Evolutionary conservation across 108 stramenopile species (phyloP), one percentile per base, ranked within the genome.

Genomic region (Cylindrotheca fusiformis): DNA sequence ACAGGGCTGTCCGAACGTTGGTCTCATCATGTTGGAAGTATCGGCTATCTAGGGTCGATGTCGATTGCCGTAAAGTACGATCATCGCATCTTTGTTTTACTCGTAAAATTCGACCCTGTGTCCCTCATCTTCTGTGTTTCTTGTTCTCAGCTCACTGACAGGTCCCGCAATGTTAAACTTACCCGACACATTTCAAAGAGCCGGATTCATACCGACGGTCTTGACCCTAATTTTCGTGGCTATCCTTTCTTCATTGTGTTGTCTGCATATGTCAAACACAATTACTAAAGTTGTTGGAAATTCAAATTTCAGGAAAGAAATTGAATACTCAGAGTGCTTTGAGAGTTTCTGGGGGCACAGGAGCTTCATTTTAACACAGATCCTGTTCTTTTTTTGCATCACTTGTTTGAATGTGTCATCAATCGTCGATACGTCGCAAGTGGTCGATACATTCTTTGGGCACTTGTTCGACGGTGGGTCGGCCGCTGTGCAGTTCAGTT

Each of bases 111-210:
- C n/a, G n/a, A n/a, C n/a, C n/a, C n/a, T n/a, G n/a, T n/a, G n/a
- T n/a, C n/a, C n/a, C n/a, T n/a, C n/a, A n/a, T n/a, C n/a, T n/a
- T n/a, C n/a, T n/a, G n/a, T n/a, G n/a, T n/a, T n/a, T n/a, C n/a
- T n/a, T n/a, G n/a, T n/a, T n/a, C n/a, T n/a, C n/a, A n/a, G n/a
- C 27, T 90, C 31, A 3, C 55, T 72, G 27, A 83, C 85, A 3
- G 91, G 91, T 25, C 91, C 91, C 3, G 91, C 83, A 14, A 88
- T 92, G 87, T 57, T 92, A 2, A 69, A 70, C 28, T 67, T 92
- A 0, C 91, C 91, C 2, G 75, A 74, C 1, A 76, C 83, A 2
- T 92, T 78, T 63, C 82, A 88, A 57, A 57, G 81, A 21, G 70
- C 80, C 10, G 91, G 91, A 10, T 21, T 86, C 20, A 84, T 91